Base-by-base conservation (phyloP, 108 stramenopile genomes). In the Cyclostephanos invisitatus region DNA sequence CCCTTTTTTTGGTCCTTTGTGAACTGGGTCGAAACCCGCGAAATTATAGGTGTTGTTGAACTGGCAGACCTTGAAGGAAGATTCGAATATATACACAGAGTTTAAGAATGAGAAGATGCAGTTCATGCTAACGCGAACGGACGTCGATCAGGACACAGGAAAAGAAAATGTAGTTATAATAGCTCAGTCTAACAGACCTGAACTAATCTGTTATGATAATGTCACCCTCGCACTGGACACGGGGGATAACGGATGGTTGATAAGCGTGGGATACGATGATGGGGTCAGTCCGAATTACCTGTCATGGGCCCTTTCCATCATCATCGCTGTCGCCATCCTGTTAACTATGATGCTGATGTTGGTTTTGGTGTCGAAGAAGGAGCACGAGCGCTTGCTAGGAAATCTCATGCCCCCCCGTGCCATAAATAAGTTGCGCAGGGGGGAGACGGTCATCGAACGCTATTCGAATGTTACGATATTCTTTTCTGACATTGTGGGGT, bases 41-140 rank as follows among this genome's bases (percentile, higher is more conserved):
- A 9, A 37, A 6, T 7, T 37, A 17, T 46, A 46, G 44, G 44
- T 46, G 8, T 55, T 85, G 35, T 37, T 78, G 14, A 74, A 82
- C 25, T 83, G 82, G 81, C 32, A 65, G 15, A 74, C 35, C 32
- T 27, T 85, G 3, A 74, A 70, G 37, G 51, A 75, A 32, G 42
- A 73, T 12, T 84, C 83, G 42, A 54, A 75, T 21, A 77, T 88
- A 54, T 83, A 74, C 60, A 27, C 80, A 29, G 61, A 54, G 7
- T 88, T 86, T 38, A 44, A 67, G 11, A 24, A 20, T 1, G 63
- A 65, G 21, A 59, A 61, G n/a, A 72, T 78, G 72, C 71, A 80
- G 61, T 88, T 83, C 62, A 67, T 77, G 60, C 67, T 88, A n/a
- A 86, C 85, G 10, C 73, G 85, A 8, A 85, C 72, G n/a, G 87